Evolutionary conservation across 768 basidiomycete genomes (phyloP).

Genomic region (Boletus speciosus): DNA sequence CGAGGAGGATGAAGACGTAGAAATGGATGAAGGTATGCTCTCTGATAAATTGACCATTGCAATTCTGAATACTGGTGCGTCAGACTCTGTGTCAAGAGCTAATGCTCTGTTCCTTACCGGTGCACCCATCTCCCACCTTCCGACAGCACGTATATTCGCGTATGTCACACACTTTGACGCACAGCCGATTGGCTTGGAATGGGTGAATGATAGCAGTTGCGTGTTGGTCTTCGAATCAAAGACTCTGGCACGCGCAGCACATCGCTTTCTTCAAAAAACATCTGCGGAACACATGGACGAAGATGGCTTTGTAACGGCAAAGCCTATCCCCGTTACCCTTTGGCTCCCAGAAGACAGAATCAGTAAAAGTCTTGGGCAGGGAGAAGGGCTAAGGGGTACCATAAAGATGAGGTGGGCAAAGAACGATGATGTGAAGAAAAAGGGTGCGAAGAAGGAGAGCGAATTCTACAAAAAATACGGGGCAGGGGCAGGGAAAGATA

Average conservation of each 20-base stretch:
- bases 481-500: constrained; percentile 56
- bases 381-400: constrained; percentile 61
- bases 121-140: constrained; percentile 67
- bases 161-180: constrained; percentile 79
- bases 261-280: constrained; percentile 49
- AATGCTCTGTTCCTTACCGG: constrained; percentile 76
- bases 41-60: constrained; percentile 9
- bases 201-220: constrained; percentile 83
- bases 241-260: constrained; percentile 49
- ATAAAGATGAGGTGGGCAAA: constrained; percentile 78
- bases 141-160: constrained; percentile 75
- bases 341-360: constrained; percentile 84
- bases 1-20: constrained; percentile 37
- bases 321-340: constrained; percentile 64
- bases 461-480: constrained; percentile 81
- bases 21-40: constrained; percentile 31
- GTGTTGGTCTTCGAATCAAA: constrained; percentile 69
- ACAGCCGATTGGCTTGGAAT: constrained; percentile 74
- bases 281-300: constrained; percentile 47
- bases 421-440: constrained; percentile 70
- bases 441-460: constrained; percentile 67
- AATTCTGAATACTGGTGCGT: background rate
- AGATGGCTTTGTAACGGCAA: constrained; percentile 59
- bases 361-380: constrained; percentile 64
- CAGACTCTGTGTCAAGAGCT: constrained; percentile 48